Base-by-base conservation (phyloP, 2,329 filamentous ascomycete genomes). In the Neofusicoccum parvum region DNA sequence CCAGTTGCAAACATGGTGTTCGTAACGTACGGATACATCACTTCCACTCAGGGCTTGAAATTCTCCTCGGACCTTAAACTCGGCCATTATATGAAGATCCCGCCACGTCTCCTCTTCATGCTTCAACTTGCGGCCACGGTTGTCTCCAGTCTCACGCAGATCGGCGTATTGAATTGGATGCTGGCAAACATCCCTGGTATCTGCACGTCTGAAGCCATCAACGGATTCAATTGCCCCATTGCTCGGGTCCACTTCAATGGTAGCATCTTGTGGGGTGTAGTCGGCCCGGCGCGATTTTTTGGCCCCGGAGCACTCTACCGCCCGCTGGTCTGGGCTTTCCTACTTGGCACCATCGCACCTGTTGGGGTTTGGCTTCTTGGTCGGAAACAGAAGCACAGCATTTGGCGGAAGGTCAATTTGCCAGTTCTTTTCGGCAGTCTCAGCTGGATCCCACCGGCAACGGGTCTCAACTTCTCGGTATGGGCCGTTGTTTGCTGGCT, bases 1-100 rank as follows among this genome's bases (percentile, higher is more conserved):
- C 92, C 92, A 1, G 91, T 96, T 11, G 92, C 92, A 59, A 95
- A 96, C 77, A 96, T 96, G 92, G 91, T 96, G 41, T 96, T 96
- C 72, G 92, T 94, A 54, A 95, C 92, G 0, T 96, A 95, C 75
- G 92, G 92, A 68, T 96, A 95, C 78, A 95, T 95, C 73, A 93
- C 91, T 4, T 94, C 91, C 0, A 91, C 92, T 0, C 92, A 96
- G 79, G 92, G 92, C 34, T 90, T 96, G 76, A 95, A 96, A 74
- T 96, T 96, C 74, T 90, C 91, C 1, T 89, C 91, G 2, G 92
- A 96, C 75, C 84, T 96, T 59, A 96, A 96, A 77, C 85, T 96
- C 0, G 92, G 91, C 12, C 90, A 94, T 73, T 94, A 94, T 78
- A 93, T 94, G 90, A 93, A 94, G 77, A 91, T 94, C 14, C 91